Base-by-base conservation (phyloP, 1,284 basidiomycete genomes). In the Volvariella surrecta region DNA sequence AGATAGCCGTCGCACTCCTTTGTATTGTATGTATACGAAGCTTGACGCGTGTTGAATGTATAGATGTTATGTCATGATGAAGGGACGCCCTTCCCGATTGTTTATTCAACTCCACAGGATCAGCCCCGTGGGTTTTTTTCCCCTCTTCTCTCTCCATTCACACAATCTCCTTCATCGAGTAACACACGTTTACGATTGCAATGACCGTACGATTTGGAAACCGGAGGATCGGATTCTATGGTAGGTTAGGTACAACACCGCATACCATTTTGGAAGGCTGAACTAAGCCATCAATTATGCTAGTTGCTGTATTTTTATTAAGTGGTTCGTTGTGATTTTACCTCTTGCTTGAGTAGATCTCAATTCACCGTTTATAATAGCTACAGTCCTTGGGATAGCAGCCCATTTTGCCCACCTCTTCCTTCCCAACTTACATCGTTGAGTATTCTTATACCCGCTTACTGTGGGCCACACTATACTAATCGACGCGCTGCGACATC, bases 331-430 rank as follows among this genome's bases (percentile, higher is more conserved):
- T 18, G 20, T 45, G 24, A 42, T 43, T 22, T 7, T 28, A 21
- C 16, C 8, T 21, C 4, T 16, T 18, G 10, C 18, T 38, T 6
- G 22, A 19, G 4, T 17, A 10, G 20, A 38, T 35, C 20, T 30
- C 32, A 22, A 11, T 19, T 20, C 45, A 18, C 32, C 44, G 40
- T 46, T 31, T 45, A 9, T 32, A 28, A 43, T 8, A 30, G 39
- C 16, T 30, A 68, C 73, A 21, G 79, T 85, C 18, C 70, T 88
- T 3, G 85, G 85, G 6, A 59, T 88, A 30, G 64, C 76, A 3
- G 76, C 72, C 4, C 75, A 84, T 58, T 76, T 86, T 53, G 81
- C 76, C 1, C 68, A 50, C 44, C 57, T 80, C 32, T 88, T 87
- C 58, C 62, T 85, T 31, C 81, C 81, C 1, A 59, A 70, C 42